Conservation (phyloP, 768 basidiomycete genomes). For the Imleria badia region DNA sequence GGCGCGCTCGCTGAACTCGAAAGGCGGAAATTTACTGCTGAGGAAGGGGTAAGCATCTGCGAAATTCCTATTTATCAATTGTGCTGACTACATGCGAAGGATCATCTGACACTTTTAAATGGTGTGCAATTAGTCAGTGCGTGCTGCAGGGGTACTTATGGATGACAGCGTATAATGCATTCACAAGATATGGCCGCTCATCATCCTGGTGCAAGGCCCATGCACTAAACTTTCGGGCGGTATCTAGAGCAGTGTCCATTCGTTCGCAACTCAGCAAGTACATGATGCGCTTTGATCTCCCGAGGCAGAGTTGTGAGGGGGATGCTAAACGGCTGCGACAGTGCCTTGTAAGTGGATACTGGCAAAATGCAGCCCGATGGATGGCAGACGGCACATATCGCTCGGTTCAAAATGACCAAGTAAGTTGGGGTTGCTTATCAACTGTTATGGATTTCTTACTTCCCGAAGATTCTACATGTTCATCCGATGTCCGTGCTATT, state of each 20-base stretch:
- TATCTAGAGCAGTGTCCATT: slow-evolving; percentile 93
- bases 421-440: slow-evolving; percentile 34
- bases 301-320: slow-evolving; percentile 83
- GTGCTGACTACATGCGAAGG: slow-evolving; percentile 45
- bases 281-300: slow-evolving; percentile 84
- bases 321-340: slow-evolving; percentile 80
- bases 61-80: background rate
- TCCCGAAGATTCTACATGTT: slow-evolving; percentile 70
- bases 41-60: slow-evolving; percentile 76
- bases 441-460: background rate
- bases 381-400: slow-evolving; percentile 91
- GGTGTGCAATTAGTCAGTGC: slow-evolving; percentile 43
- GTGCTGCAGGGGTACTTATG: slow-evolving; percentile 2
- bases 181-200: slow-evolving; percentile 77
- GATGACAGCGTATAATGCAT: slow-evolving; percentile 84
- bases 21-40: slow-evolving; percentile 93
- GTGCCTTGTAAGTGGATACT: slow-evolving; percentile 91
- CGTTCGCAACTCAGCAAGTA: slow-evolving; percentile 95
- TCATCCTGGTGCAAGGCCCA: slow-evolving; percentile 93
- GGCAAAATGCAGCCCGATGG: slow-evolving; percentile 92
- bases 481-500: slow-evolving; percentile 96
- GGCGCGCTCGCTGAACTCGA: slow-evolving; percentile 91
- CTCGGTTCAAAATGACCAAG: slow-evolving; percentile 82
- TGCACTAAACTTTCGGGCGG: slow-evolving; percentile 88
- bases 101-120: slow-evolving; percentile 92